Base-by-base conservation (phyloP, 805 yeast genomes). In the Maudiozyma serrabonitensis region DNA sequence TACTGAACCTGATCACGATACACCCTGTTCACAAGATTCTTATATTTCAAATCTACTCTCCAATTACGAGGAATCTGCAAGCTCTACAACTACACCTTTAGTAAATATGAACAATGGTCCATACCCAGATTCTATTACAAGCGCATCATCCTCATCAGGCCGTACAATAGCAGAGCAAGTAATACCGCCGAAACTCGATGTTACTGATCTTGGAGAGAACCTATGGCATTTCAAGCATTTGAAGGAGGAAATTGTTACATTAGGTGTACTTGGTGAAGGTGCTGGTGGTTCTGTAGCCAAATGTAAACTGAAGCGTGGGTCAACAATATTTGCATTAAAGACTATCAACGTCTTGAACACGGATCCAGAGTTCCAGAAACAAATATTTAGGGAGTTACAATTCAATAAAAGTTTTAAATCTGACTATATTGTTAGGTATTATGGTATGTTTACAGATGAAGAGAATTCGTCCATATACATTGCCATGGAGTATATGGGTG, bases 401-500 rank as follows among this genome's bases (percentile, higher is more conserved):
- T 90, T 87, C 67, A 91, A 91, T 66, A 76, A 87, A 55, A 75
- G 82, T 39, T 91, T 95, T 63, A 74, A 79, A 58, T 84, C 91
- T 39, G 87, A 88, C 3, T 84, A 80, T 62, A 93, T 93, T 53
- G 98, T 91, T 25, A 78, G 81, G 64, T 93, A 93, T 66, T 91
- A 87, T 64, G 99, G 99, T 7, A 89, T 96, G 54, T 93, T 87
- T 61, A 73, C 87, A 55, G 82, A 85, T 57, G 87, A 83, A 59
- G 76, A 77, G 50, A 80, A 77, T 52, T 85, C 89, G 28, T 80
- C 89, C 60, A 89, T 93, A 40, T 89, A 87, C 56, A 93, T 93
- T 28, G 88, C 96, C 45, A 93, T 93, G 98, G 99, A 93, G 67
- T 93, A 80, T 65, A 93, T 95, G 89, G 96, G 89, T 25, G 98